Base-by-base conservation (phyloP, 2,329 filamentous ascomycete genomes). In the Escovopsis weberi region DNA sequence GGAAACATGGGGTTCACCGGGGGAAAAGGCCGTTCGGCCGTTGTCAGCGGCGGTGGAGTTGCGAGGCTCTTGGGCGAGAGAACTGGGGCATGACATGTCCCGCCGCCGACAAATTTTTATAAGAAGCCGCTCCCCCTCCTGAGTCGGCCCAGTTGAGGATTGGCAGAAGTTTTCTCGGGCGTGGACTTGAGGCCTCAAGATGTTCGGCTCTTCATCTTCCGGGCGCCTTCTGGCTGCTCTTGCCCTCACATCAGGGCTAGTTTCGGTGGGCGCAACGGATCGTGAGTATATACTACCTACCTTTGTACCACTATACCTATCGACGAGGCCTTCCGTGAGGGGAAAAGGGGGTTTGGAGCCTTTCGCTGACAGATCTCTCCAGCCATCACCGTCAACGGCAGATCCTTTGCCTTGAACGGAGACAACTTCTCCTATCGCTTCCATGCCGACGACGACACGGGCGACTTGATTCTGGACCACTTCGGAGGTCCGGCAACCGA, bases 391-490 rank as follows among this genome's bases (percentile, higher is more conserved):
- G 70, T 70, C n/a, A 57, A 73, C 5, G 73, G 72, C 9, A 68
- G 61, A 4, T 68, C 67, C 12, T 80, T 80, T 48, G 66, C 72
- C 2, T 61, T 80, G 38, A 73, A 73, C 28, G 74, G 71, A 26
- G 59, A 70, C 38, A 63, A 65, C 47, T 63, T 77, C 28, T 78
- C 75, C 1, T 80, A 81, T 51, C 70, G 73, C 37, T 79, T 81
- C 54, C 77, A 80, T 47, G 74, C 79, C 37, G 71, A 80, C 47
- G 58, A 67, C 3, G 53, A 52, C 8, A 72, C 69, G 0, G 68
- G 71, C 4, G 75, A 81, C 43, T 63, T 81, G 33, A 55, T 74
- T 12, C 68, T 70, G 0, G 75, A 80, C 49, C 76, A 80, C 51
- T 81, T 77, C 48, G 78, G 77, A 36, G 74, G 68, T 11, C 65